These are phyloP conservation scores for Teunomyces atbi DNA, from an alignment of 805 yeast genomes.

Conservation along the genomic window DNA sequence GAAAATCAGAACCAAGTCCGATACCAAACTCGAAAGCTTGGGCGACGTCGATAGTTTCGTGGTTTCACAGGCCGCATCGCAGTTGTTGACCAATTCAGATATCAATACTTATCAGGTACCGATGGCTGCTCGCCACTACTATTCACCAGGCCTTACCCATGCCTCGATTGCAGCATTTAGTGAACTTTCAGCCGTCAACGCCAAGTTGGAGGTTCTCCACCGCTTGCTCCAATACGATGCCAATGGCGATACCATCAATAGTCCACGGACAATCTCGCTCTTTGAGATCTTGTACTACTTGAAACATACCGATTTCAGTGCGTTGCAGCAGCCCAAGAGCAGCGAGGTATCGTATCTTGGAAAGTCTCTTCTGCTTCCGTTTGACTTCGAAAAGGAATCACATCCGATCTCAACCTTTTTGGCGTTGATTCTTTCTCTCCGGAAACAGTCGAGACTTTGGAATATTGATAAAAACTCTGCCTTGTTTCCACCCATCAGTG, in stretches of 20 bases:
- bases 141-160: constrained; percentile 32
- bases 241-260: constrained; percentile 25
- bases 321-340: background rate
- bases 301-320: constrained; percentile 1
- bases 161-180: constrained; percentile 43
- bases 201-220: constrained; percentile 47
- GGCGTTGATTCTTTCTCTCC: constrained; percentile 49
- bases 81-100: constrained; percentile 29
- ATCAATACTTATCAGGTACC: constrained; percentile 40
- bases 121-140: constrained; percentile 30
- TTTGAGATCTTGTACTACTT: constrained; percentile 29
- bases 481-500: constrained; percentile 31
- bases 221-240: constrained; percentile 42
- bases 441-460: constrained; percentile 51
- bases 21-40: constrained; percentile 1
- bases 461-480: constrained; percentile 25
- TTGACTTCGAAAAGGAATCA: constrained; percentile 11
- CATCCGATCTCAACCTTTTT: constrained; percentile 22
- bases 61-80: constrained; percentile 35
- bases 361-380: background rate
- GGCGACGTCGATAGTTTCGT: constrained; percentile 21
- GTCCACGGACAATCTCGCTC: constrained; percentile 33
- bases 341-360: constrained; percentile 2
- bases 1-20: constrained; percentile 7
- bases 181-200: constrained; percentile 35